Evolutionary conservation across 345 rosid genomes (phyloP).

Genomic region (Aquilaria malaccensis): DNA sequence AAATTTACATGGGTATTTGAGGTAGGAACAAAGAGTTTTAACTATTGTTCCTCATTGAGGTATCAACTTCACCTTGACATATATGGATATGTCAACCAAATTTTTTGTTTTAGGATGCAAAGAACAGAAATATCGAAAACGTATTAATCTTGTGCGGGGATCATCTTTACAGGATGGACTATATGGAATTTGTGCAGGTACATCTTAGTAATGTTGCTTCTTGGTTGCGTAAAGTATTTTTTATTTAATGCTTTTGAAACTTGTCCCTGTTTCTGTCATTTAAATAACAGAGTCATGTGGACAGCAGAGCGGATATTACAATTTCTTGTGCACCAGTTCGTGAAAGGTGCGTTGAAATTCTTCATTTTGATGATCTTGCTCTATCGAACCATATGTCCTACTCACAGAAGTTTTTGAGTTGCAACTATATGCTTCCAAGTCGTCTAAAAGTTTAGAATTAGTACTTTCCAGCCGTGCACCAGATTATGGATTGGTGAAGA

Average conservation of each 20-base stretch:
- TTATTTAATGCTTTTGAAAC: not conserved
- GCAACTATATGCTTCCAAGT: not conserved
- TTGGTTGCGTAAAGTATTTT: not conserved
- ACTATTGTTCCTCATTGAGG: not conserved
- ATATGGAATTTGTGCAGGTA: conserved; percentile 80
- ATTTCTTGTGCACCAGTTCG: conserved; percentile 65
- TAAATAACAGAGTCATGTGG: conserved; percentile 61
- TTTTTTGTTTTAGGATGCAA: conserved; percentile 52
- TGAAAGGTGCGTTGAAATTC: conserved; percentile 45
- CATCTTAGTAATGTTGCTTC: not conserved
- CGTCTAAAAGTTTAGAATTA: conserved; percentile 10
- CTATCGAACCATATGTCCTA: not conserved
- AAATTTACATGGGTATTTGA: conserved; percentile 84
- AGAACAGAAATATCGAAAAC: conserved; percentile 67
- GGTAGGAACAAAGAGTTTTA: conserved; percentile 26
- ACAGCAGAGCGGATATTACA: conserved; percentile 67
- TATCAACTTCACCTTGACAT: not conserved
- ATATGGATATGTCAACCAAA: not conserved
- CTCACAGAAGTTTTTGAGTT: not conserved
- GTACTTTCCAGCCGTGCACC: conserved; percentile 62
- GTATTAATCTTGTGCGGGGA: conserved; percentile 75
- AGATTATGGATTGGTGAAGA: conserved; percentile 76
- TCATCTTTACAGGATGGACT: conserved; percentile 83
- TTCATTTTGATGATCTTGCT: not conserved
- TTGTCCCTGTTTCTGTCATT: conserved; percentile 11